A percentile compares a stretch with the other conserved stretches of the same genome.
phyloP scores from a whole-genome alignment of 495 filamentous ascomycete species.

The Podospora pseudocomata region DNA sequence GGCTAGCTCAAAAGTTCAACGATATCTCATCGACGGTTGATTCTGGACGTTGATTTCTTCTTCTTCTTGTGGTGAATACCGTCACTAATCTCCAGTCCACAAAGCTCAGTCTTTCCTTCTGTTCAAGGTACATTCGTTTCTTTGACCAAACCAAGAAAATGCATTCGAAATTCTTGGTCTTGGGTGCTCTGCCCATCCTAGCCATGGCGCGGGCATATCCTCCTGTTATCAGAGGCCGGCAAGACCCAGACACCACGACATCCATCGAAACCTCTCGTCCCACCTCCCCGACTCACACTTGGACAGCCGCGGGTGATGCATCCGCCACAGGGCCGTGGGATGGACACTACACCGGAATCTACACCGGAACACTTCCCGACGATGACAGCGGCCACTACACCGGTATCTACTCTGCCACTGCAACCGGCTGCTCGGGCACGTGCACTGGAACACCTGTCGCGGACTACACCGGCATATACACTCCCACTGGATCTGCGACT shows the following conservation, averaged over 20 bases:
- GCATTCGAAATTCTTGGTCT: not conserved
- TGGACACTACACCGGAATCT: not conserved
- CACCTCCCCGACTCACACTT: not conserved
- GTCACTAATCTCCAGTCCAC: not conserved
- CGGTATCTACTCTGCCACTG: not conserved
- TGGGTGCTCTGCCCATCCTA: not conserved
- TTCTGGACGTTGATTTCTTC: not conserved
- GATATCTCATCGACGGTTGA: too few relatives aligned
- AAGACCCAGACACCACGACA: not conserved
- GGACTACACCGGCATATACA: too few relatives aligned
- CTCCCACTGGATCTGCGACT: too few relatives aligned
- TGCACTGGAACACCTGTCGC: not conserved
- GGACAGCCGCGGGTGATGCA: not conserved
- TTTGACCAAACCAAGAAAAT: not conserved
- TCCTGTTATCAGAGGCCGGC: not conserved
- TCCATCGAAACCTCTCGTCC: not conserved
- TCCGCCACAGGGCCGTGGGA: not conserved
- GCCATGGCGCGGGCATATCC: not conserved
- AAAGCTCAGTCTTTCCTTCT: not conserved
- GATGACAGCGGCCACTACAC: too few relatives aligned
- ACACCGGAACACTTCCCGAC: not conserved
- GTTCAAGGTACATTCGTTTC: not conserved
- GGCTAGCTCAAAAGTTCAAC: not conserved
- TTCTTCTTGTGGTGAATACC: not conserved
- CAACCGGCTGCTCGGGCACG: not conserved